Base-by-base conservation (phyloP, 2,329 filamentous ascomycete species). In the Phialemoniopsis sp. region DNA sequence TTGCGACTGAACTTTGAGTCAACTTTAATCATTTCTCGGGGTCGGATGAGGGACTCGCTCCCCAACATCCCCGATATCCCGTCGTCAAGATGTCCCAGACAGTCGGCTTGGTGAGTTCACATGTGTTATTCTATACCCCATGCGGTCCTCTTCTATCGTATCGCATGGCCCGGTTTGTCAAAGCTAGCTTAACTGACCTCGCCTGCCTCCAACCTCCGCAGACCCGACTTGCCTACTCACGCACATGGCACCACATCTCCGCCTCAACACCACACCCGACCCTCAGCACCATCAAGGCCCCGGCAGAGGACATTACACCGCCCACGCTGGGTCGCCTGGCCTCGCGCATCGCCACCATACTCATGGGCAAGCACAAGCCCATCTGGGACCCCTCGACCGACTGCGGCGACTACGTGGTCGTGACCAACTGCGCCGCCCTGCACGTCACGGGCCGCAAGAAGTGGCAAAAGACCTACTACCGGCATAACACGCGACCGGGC, bases 341-440 rank as follows among this genome's bases (percentile, higher is more conserved):
- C 45, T 89, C 85, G 38, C 82, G 85, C 47, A 95, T 96, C 63
- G 91, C 90, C 46, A 73, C 84, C 39, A 74, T 88, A 44, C 80
- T 96, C 38, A 96, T 97, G 90, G 93, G 93, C 68, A 98, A 98
- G 75, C 86, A 98, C 77, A 98, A 98, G 70, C 93, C 93, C 16
- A 95, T 93, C 64, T 98, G 82, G 70, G 88, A 97, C 67, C 93
- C 93, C 2, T 95, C 89, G 16, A 96, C 90, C 45, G 93, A 98
- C 74, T 97, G 93, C 75, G 93, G 93, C 53, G 93, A 98, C 79
- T 98, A 98, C 65, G 90, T 98, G 12, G 91, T 98, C 1, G 90
- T 93, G 37, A 88, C 88, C 29, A 84, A 89, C 62, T 97, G 93
- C 72, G 78, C 85, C 31, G 82, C 91, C 35, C 73, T 98, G 36